Percentiles rank a stretch among this genome's conserved stretches.
Conservation (phyloP, 768 basidiomycete species). For the Pluteus cervinus region DNA sequence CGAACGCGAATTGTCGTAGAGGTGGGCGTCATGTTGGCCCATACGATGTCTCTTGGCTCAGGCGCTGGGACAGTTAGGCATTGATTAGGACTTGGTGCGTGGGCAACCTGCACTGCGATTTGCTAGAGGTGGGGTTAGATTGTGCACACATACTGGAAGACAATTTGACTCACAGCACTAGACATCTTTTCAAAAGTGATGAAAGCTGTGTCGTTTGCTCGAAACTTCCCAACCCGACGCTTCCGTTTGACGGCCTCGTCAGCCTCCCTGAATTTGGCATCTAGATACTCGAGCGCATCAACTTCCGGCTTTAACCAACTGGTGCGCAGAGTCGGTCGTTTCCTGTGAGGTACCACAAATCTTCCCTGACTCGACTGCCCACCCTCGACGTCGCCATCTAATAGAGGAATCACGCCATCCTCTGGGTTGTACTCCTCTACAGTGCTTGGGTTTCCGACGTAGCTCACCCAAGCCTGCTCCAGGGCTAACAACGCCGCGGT, state of each 20-base stretch:
- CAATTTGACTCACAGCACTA: constrained; percentile 58
- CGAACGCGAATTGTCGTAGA: constrained; percentile 53
- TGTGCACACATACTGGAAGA: background rate
- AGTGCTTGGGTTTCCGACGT: constrained; percentile 90
- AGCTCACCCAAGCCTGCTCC: constrained; percentile 83
- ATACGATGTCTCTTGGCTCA: constrained; percentile 93
- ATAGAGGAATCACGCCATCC: constrained; percentile 37
- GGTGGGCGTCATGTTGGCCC: constrained; percentile 82
- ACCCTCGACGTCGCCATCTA: constrained; percentile 49
- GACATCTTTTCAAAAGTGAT: constrained; percentile 97
- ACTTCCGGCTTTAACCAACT: constrained; percentile 72
- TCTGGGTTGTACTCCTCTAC: constrained; percentile 79
- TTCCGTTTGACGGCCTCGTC: constrained; percentile 80
- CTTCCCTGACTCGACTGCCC: constrained; percentile 39
- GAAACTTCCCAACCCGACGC: constrained; percentile 68
- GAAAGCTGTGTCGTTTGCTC: constrained; percentile 81
- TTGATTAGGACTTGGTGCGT: constrained; percentile 62
- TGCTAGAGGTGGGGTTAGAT: constrained; percentile 41
- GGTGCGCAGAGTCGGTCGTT: constrained; percentile 70
- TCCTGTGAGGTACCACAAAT: constrained; percentile 69
- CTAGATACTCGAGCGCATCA: constrained; percentile 87
- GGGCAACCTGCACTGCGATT: constrained; percentile 82
- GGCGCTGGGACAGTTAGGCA: constrained; percentile 75
- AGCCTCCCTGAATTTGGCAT: constrained; percentile 69
- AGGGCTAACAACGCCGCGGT: constrained; percentile 76